A percentile compares a stretch with the other conserved stretches of the same genome.
These are phyloP conservation scores for Debaryomyces coudertii DNA, from an alignment of 1,139 yeast genomes.

Conservation along the genomic window DNA sequence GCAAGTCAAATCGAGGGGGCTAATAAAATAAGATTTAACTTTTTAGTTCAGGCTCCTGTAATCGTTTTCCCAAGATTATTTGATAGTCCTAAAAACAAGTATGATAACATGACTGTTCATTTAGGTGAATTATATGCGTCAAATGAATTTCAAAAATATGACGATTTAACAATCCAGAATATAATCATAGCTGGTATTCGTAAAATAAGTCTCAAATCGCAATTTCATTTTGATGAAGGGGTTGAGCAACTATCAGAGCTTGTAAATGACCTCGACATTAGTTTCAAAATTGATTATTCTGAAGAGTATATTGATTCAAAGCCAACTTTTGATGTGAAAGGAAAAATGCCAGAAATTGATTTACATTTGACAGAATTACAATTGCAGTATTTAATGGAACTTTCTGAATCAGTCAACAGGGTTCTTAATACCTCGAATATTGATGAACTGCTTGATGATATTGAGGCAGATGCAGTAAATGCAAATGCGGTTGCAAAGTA, in stretches of 20 bases:
- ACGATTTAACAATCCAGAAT: conserved; percentile 36
- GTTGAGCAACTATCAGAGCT: conserved; percentile 61
- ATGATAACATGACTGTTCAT: conserved; percentile 69
- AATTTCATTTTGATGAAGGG: conserved; percentile 52
- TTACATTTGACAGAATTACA: conserved; percentile 80
- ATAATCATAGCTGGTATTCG: conserved; percentile 68
- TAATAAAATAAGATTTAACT: conserved; percentile 67
- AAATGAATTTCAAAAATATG: conserved; percentile 52
- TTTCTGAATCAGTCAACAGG: conserved; percentile 59
- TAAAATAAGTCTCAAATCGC: conserved; percentile 66
- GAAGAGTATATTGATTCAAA: conserved; percentile 40
- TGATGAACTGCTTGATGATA: conserved; percentile 46
- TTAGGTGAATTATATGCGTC: conserved; percentile 82
- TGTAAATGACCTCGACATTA: conserved; percentile 69
- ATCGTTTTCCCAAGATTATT: conserved; percentile 71
- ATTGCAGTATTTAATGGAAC: conserved; percentile 56
- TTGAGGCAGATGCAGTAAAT: conserved; percentile 65
- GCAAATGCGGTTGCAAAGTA: conserved; percentile 50
- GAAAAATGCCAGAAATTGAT: conserved; percentile 67
- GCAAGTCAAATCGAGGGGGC: conserved; percentile 69
- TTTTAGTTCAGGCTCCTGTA: conserved; percentile 78
- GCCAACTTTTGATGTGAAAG: conserved; percentile 59
- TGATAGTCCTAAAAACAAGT: conserved; percentile 39
- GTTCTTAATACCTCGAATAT: conserved; percentile 52
- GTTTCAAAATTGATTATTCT: conserved; percentile 61